A percentile compares a stretch with the other conserved stretches of the same genome.
Evolutionary conservation across 1,284 basidiomycete species (phyloP).

Genomic region (Trametes hirsuta): DNA sequence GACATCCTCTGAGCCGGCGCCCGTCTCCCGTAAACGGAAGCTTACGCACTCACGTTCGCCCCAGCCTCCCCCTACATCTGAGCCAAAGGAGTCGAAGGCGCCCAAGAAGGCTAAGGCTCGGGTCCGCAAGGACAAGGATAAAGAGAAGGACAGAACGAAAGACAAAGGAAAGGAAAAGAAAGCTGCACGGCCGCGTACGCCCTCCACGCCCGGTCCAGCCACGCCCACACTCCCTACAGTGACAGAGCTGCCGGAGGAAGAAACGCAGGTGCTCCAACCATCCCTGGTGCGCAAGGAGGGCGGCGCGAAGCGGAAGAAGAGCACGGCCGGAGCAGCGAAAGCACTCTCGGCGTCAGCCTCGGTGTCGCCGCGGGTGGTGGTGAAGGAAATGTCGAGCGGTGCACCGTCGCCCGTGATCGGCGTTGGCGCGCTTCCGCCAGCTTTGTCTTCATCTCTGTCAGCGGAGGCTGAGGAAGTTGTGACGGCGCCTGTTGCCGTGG

Average conservation of each 20-base stretch:
- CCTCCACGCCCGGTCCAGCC: not conserved
- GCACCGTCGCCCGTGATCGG: not conserved
- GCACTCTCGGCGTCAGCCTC: not conserved
- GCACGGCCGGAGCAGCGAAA: not conserved
- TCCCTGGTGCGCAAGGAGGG: slow-evolving; percentile 5
- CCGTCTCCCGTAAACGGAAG: slow-evolving; percentile 4
- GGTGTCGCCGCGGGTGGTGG: not conserved
- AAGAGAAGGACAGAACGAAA: not conserved
- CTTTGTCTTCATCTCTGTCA: not conserved
- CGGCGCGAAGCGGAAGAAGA: slow-evolving; percentile 3
- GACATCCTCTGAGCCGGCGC: not conserved
- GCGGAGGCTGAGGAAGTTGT: not conserved
- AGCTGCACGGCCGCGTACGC: not conserved
- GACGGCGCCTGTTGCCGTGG: too few species aligned
- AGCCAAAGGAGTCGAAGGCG: slow-evolving; percentile 1
- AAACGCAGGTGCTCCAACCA: not conserved
- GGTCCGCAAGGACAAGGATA: slow-evolving; percentile 1
- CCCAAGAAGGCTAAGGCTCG: slow-evolving; percentile 9
- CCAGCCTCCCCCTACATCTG: not conserved
- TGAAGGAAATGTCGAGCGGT: slow-evolving; percentile 1
- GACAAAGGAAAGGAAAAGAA: slow-evolving; percentile 1
- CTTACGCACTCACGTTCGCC: not conserved
- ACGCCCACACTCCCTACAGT: not conserved
- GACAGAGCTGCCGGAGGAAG: not conserved
- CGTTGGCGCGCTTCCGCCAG: not conserved